phyloP scores from a whole-genome alignment of 1,284 basidiomycete species.

The Cutaneotrichosporon curvatum region DNA sequence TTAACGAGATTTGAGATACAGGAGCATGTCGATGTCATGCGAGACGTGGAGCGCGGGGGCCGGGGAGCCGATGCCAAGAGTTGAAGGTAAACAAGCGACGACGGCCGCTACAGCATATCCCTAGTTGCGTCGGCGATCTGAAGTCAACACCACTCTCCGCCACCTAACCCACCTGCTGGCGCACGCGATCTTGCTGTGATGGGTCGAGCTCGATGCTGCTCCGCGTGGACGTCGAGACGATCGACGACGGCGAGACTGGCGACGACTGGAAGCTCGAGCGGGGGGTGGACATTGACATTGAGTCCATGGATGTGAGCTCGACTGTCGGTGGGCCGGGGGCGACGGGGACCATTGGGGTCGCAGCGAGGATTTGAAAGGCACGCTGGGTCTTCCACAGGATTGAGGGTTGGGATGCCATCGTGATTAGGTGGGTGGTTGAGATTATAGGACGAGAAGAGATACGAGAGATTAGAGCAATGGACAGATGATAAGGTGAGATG shows the following conservation, averaged over 20 bases:
- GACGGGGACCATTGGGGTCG: constrained; percentile 37
- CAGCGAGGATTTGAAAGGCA: constrained; percentile 30
- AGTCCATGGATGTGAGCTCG: constrained; percentile 24
- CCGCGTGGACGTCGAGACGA: background rate
- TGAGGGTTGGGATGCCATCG: constrained; percentile 4
- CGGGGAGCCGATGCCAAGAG: too few species aligned
- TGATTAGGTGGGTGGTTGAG: background rate
- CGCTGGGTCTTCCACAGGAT: constrained; percentile 31
- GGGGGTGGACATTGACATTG: background rate
- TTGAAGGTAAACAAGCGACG: too few species aligned
- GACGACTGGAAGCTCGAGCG: background rate
- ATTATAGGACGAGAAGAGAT: too few species aligned
- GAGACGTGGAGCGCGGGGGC: too few species aligned
- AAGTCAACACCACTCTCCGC: background rate
- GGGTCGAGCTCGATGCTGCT: background rate
- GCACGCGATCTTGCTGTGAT: background rate
- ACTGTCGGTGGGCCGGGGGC: constrained; percentile 23
- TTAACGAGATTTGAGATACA: too few species aligned
- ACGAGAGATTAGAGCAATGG: too few species aligned
- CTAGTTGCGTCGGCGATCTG: too few species aligned
- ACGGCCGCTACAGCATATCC: too few species aligned
- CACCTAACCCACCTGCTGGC: background rate
- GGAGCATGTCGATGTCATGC: too few species aligned
- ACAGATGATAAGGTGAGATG: too few species aligned
- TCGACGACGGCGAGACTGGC: background rate